Evolutionary conservation across 352 stramenopile genomes (phyloP), one percentile per base, ranked within the genome.

Genomic region (Globisporangium abappressorium): DNA sequence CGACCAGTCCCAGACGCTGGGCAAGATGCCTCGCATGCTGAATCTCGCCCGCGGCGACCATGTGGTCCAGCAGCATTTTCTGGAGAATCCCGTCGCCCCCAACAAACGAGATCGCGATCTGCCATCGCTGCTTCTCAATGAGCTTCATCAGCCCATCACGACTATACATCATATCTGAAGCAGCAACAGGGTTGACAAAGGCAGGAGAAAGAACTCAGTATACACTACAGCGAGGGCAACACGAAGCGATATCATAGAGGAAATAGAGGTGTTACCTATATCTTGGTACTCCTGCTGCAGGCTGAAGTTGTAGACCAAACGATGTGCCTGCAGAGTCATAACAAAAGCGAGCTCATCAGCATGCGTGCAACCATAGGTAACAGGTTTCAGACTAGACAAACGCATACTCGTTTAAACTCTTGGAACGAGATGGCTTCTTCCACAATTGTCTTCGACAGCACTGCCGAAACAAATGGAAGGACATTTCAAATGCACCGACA

Each of bases 61-160:
- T 75, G 53, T 87, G 75, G 0, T 79, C 65, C 5, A 92, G 73
- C 11, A 92, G 65, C 24, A 85, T 55, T 5, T 64, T 65, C 69
- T 90, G 81, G 14, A 92, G 77, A 8, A 74, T 78, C 0, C 60
- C 41, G 36, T 92, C 81, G 28, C 74, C 83, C 1, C 83, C 83
- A 18, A 87, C 83, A 67, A 90, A 92, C 14, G 81, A 80, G 38
- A 86, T 69, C 28, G 83, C 83, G n/a, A 92, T 67, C 18, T 85
- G 72, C 83, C 81, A 92, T 36, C 77, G 79, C 53, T 86, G 73
- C 51, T 81, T 82, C 49, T 90, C 78, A 33, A 90, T 84, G n/a
- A 92, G 72, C 61, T 81, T 77, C 28, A 83, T 49, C 14, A 90
- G 57, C 33, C 75, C 74, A 64, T 92, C 83, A 9, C 80, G 79